Evolutionary conservation across 2,329 filamentous ascomycete species (phyloP).

Genomic region (Stachybotrys chlorohalonatus): DNA sequence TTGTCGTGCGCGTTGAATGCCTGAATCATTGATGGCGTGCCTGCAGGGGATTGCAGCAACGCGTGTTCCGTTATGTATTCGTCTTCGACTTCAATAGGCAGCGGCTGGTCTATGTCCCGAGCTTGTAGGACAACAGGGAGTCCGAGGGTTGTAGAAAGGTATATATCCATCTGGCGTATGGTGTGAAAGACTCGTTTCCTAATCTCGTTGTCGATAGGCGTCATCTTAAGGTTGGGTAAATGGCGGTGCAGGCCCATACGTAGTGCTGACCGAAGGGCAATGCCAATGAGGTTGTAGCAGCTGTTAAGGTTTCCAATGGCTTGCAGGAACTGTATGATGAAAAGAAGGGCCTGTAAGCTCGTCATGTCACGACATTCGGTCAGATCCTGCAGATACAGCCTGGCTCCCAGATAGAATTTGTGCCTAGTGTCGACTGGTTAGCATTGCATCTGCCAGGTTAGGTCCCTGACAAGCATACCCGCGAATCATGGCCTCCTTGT

Average conservation of each 20-base stretch:
- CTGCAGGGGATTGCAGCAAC: neutral
- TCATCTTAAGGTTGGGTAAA: neutral
- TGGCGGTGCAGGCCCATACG: slow-evolving; percentile 1
- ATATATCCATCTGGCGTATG: slow-evolving; percentile 1
- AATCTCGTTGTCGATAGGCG: neutral
- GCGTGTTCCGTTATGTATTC: neutral
- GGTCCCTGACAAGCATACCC: neutral
- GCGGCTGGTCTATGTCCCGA: neutral
- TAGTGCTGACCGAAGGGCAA: neutral
- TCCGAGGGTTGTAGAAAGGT: neutral
- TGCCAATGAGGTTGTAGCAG: neutral
- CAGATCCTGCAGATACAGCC: neutral
- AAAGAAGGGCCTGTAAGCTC: neutral
- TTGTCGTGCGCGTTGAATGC: neutral
- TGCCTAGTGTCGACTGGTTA: neutral
- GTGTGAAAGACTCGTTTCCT: slow-evolving; percentile 1
- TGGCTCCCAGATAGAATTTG: slow-evolving; percentile 1
- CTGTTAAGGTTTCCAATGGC: neutral
- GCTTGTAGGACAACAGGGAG: neutral
- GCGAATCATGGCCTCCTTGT: slow-evolving; percentile 1
- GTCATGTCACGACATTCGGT: neutral
- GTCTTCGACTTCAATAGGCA: neutral
- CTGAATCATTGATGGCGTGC: neutral
- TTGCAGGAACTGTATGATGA: slow-evolving; percentile 1
- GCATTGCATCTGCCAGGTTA: neutral